Evolutionary conservation across 2,329 filamentous ascomycete genomes (phyloP).

Genomic region (Huntiella abstrusa): DNA sequence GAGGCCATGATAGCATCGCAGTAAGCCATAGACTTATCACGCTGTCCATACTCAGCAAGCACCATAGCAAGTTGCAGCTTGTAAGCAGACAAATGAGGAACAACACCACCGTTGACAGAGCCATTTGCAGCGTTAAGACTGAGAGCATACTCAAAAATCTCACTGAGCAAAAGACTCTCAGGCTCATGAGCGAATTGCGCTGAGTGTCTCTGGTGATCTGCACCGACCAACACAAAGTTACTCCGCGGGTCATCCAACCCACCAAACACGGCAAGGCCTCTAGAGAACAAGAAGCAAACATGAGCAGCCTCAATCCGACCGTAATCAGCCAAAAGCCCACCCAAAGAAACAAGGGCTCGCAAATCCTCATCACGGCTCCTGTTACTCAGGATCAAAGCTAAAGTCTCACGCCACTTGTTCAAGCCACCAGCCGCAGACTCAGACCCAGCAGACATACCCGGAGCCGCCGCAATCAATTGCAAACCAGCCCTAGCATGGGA

Average conservation of each 20-base stretch:
- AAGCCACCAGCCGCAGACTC: constrained; percentile 60
- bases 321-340: constrained; percentile 67
- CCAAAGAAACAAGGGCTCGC: constrained; percentile 59
- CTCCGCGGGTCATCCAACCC: constrained; percentile 66
- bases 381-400: constrained; percentile 73
- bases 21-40: constrained; percentile 72
- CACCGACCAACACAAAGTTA: constrained; percentile 68
- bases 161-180: constrained; percentile 80
- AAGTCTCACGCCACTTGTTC: constrained; percentile 84
- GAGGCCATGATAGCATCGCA: constrained; percentile 65
- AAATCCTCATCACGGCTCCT: constrained; percentile 58
- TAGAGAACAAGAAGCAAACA: constrained; percentile 79
- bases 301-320: constrained; percentile 82
- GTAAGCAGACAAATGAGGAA: constrained; percentile 60
- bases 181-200: constrained; percentile 60
- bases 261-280: constrained; percentile 50
- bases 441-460: constrained; percentile 29
- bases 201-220: constrained; percentile 55
- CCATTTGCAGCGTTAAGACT: constrained; percentile 43
- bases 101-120: constrained; percentile 34
- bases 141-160: constrained; percentile 82
- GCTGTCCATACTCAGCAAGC: constrained; percentile 67
- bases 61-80: constrained; percentile 76
- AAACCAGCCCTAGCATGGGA: constrained; percentile 81
- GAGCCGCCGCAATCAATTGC: constrained; percentile 67